Evolutionary conservation across 2,329 filamentous ascomycete genomes (phyloP).

Genomic region (Trichoderma sp.): DNA sequence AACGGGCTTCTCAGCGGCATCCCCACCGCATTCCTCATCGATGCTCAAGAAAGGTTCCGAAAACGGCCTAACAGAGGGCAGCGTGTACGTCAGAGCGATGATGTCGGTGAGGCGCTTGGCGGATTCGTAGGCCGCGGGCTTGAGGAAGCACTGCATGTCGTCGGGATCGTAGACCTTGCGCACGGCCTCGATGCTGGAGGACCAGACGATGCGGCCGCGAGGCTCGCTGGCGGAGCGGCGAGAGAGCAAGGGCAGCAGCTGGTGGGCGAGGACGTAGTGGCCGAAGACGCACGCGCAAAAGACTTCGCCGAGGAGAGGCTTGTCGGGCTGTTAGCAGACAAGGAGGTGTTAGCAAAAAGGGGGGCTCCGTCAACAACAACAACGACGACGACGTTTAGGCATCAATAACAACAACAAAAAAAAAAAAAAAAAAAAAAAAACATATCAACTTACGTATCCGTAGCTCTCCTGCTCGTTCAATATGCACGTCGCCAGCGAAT

Average conservation of each 20-base stretch:
- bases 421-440: too few relatives aligned
- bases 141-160: conserved; percentile 73
- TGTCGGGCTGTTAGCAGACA: conserved; percentile 51
- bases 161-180: conserved; percentile 52
- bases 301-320: conserved; percentile 68
- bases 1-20: conserved; percentile 25
- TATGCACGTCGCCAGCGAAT: conserved; percentile 48
- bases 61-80: conserved; percentile 60
- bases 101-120: conserved; percentile 86
- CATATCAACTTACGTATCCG: conserved; percentile 32
- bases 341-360: too few relatives aligned
- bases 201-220: conserved; percentile 76
- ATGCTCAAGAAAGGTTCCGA: conserved; percentile 54
- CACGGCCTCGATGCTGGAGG: conserved; percentile 73
- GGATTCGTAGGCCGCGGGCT: conserved; percentile 71
- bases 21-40: conserved; percentile 21
- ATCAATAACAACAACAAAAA: too few relatives aligned
- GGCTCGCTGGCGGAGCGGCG: conserved; percentile 40
- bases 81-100: conserved; percentile 67
- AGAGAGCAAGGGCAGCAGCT: conserved; percentile 70
- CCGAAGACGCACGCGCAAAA: conserved; percentile 94
- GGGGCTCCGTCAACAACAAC: neutral
- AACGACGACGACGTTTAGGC: neutral
- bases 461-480: conserved; percentile 40
- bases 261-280: conserved; percentile 85